Conservation (phyloP, 2,329 filamentous ascomycete species). For the Colletotrichum abscissum region DNA sequence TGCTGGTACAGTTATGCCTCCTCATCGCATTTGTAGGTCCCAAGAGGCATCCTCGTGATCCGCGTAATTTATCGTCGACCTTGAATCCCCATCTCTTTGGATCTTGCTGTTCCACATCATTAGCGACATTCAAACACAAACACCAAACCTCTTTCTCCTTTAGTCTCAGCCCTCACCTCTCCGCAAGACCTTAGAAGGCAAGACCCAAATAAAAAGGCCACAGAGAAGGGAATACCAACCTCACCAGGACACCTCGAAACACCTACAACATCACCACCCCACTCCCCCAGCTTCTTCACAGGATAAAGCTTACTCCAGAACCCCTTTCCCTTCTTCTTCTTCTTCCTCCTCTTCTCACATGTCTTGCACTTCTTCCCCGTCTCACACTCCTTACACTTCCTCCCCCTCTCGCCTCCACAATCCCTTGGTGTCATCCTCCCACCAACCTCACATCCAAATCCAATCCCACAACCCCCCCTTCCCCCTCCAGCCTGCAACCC, state of each 20-base stretch:
- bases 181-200: background rate
- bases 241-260: conserved; percentile 26
- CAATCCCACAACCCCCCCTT: background rate
- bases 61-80: background rate
- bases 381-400: background rate
- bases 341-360: background rate
- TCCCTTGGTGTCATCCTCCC: background rate
- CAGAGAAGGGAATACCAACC: background rate
- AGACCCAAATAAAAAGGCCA: background rate
- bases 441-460: background rate
- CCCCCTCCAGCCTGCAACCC: background rate
- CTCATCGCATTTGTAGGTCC: background rate
- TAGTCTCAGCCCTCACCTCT: background rate
- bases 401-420: background rate
- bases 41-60: background rate
- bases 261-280: conserved; percentile 29
- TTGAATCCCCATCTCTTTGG: conserved; percentile 20
- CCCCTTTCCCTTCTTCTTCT: background rate
- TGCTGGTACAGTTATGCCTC: background rate
- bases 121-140: no score
- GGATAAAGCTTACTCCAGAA: conserved; percentile 7
- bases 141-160: no score
- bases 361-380: background rate
- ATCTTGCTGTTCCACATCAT: conserved; percentile 3
- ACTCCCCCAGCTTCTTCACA: background rate